Conservation (phyloP, 768 basidiomycete genomes). For the Sporobolomyces roseus region DNA sequence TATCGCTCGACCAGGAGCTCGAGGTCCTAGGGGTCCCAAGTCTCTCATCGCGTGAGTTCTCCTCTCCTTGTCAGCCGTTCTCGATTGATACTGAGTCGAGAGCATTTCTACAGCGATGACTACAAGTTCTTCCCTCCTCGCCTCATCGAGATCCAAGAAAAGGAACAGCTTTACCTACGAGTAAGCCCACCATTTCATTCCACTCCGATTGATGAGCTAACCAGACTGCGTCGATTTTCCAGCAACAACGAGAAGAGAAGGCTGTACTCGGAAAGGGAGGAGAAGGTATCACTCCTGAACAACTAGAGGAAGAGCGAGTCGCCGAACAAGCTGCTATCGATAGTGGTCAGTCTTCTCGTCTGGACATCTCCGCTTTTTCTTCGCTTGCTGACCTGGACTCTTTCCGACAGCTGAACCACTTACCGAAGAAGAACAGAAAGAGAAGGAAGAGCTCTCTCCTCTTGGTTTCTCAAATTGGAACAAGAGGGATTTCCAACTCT, state of each 20-base stretch:
- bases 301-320: conserved; percentile 71
- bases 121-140: conserved; percentile 93
- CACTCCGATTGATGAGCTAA: background rate
- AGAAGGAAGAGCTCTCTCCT: conserved; percentile 71
- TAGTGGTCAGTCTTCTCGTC: conserved; percentile 56
- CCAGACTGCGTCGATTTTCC: conserved; percentile 46
- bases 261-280: conserved; percentile 62
- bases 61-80: background rate
- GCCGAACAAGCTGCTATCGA: conserved; percentile 84
- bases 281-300: conserved; percentile 65
- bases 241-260: conserved; percentile 47
- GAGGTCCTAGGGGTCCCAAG: conserved; percentile 79
- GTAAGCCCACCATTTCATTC: conserved; percentile 49
- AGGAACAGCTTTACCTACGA: conserved; percentile 76
- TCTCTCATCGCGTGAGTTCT: conserved; percentile 67
- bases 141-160: conserved; percentile 75
- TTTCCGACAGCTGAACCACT: conserved; percentile 68
- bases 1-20: conserved; percentile 55
- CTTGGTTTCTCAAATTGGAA: conserved; percentile 89
- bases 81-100: conserved; percentile 1
- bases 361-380: background rate
- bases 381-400: background rate
- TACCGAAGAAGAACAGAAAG: conserved; percentile 76
- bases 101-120: conserved; percentile 62
- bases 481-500: conserved; percentile 86